phyloP scores from a whole-genome alignment of 495 filamentous ascomycete species.

The Rostrohypoxylon terebratum region DNA sequence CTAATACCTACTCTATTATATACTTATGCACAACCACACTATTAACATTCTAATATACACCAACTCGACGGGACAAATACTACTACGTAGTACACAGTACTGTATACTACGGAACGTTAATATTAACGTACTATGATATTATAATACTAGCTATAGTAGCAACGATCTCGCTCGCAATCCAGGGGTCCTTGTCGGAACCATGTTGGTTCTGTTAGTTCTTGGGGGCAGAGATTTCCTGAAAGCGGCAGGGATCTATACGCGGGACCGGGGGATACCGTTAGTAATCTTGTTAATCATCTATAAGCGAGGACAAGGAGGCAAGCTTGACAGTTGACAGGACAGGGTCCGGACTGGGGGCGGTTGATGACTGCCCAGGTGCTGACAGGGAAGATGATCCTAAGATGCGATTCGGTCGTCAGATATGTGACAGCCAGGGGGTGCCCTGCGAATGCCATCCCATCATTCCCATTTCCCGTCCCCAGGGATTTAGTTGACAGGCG shows the following conservation, averaged over 20 bases:
- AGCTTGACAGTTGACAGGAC: constrained; percentile 46
- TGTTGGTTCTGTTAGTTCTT: constrained; percentile 19
- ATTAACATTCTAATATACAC: not conserved
- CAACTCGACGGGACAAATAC: constrained; percentile 6
- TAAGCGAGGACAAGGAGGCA: constrained; percentile 42
- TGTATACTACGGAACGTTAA: constrained; percentile 12
- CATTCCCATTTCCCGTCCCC: constrained; percentile 44
- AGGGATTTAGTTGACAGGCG: constrained; percentile 44
- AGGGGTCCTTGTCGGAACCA: constrained; percentile 15
- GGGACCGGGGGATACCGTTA: constrained; percentile 28
- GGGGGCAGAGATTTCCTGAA: constrained; percentile 31
- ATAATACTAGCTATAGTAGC: constrained; percentile 24
- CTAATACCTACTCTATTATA: not conserved
- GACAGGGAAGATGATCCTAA: constrained; percentile 43
- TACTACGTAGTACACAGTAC: not conserved
- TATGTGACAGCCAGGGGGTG: constrained; percentile 41
- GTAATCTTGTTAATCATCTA: constrained; percentile 43
- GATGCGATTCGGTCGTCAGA: constrained; percentile 46
- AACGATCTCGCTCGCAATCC: constrained; percentile 42
- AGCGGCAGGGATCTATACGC: constrained; percentile 25
- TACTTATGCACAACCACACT: not conserved
- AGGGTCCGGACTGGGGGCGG: constrained; percentile 34
- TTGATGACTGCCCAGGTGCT: constrained; percentile 14
- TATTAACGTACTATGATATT: not conserved
- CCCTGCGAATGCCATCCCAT: constrained; percentile 41